Evolutionary conservation across 1,139 yeast species (phyloP).

Genomic region (Suhomyces choctaworum): DNA sequence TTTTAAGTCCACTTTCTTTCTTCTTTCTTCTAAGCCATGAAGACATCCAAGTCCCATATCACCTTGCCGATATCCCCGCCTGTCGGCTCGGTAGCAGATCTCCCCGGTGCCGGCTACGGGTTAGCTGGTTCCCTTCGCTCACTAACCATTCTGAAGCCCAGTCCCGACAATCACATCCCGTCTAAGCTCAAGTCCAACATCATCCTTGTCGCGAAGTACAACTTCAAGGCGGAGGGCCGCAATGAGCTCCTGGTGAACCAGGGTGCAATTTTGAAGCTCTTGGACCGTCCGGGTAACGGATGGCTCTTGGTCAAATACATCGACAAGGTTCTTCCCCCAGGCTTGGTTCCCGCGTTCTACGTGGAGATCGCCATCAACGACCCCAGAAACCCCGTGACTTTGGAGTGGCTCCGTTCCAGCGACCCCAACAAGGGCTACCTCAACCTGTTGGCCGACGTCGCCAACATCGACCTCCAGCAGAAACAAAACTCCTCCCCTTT

Average conservation of each 20-base stretch:
- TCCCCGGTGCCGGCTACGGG: slow-evolving; percentile 8
- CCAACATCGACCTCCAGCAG: slow-evolving; percentile 24
- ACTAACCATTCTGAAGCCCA: slow-evolving; percentile 24
- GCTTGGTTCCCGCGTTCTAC: slow-evolving; percentile 44
- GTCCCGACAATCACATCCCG: slow-evolving; percentile 15
- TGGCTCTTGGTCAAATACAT: slow-evolving; percentile 47
- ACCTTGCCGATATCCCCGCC: slow-evolving; percentile 11
- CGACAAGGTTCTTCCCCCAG: slow-evolving; percentile 38
- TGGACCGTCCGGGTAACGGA: slow-evolving; percentile 42
- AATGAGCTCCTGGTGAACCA: slow-evolving; percentile 37
- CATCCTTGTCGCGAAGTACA: slow-evolving; percentile 40
- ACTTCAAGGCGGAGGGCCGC: slow-evolving; percentile 35
- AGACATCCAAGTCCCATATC: slow-evolving; percentile 12
- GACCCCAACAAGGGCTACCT: slow-evolving; percentile 5
- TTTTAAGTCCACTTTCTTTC: slow-evolving; percentile 6
- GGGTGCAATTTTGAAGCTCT: slow-evolving; percentile 43
- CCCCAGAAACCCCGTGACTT: slow-evolving; percentile 36
- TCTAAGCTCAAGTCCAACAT: slow-evolving; percentile 30
- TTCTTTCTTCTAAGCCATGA: slow-evolving; percentile 8
- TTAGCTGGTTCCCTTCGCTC: slow-evolving; percentile 15
- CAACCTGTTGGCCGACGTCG: slow-evolving; percentile 16
- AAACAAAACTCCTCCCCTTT: slow-evolving; percentile 23
- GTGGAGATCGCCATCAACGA: slow-evolving; percentile 51
- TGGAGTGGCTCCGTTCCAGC: slow-evolving; percentile 34
- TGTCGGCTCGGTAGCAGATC: slow-evolving; percentile 4